These are phyloP conservation scores for Singerocomus rubriflavus DNA, from an alignment of 1,284 basidiomycete species.

Conservation along the genomic window DNA sequence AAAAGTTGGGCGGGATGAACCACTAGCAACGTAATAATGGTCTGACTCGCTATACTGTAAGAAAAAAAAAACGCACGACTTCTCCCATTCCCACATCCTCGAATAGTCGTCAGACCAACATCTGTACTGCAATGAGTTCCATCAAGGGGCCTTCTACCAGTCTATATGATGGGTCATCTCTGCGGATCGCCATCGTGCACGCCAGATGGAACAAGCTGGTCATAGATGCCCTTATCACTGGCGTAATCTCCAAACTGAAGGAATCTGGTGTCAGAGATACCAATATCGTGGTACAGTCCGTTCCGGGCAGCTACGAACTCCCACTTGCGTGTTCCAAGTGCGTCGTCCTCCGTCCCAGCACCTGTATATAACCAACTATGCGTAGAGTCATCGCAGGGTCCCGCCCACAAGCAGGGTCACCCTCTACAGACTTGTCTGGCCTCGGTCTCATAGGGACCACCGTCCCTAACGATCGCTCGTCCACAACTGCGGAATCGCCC, in stretches of 20 bases:
- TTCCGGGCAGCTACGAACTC: constrained; percentile 94
- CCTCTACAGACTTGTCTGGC: constrained; percentile 77
- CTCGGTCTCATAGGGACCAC: constrained; percentile 44
- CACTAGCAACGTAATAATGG: background rate
- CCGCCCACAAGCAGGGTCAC: constrained; percentile 72
- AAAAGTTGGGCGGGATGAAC: background rate
- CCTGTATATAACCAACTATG: background rate
- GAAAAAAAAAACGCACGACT: background rate
- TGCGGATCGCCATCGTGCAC: constrained; percentile 89
- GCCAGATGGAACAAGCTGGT: constrained; percentile 89
- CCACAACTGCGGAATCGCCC: constrained; percentile 42
- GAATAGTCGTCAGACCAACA: background rate
- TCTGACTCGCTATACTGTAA: background rate
- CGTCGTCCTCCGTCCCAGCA: constrained; percentile 24
- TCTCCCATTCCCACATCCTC: constrained; percentile 19
- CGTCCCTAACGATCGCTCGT: constrained; percentile 39
- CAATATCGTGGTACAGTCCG: constrained; percentile 89
- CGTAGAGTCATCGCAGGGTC: constrained; percentile 82
- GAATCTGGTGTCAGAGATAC: constrained; percentile 83
- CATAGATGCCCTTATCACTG: constrained; percentile 80
- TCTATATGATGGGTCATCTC: constrained; percentile 71
- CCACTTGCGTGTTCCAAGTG: constrained; percentile 82
- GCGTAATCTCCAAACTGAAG: constrained; percentile 75
- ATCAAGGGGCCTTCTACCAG: constrained; percentile 76
- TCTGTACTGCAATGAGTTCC: constrained; percentile 42